Base-by-base conservation (phyloP, 371 early-diverging fungal species). In the Apophysomyces elegans region DNA sequence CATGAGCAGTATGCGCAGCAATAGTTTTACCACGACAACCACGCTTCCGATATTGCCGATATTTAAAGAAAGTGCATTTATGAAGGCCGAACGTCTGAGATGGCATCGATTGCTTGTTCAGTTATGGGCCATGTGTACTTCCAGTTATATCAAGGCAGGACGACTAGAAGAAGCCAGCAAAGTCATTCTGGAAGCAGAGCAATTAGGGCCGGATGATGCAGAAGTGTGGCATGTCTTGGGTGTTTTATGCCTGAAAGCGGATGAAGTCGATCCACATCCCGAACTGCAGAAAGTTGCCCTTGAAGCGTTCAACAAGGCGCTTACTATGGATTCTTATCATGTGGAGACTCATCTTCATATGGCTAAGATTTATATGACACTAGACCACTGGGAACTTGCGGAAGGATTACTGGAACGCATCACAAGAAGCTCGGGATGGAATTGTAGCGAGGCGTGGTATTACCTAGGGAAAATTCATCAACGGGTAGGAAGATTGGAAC, bases 141-240 rank as follows among this genome's bases (percentile, higher is more conserved):
- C 80, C 5, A 80, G 85, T 1, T 91, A 86, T 62, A 79, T 87
- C 43, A 72, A 77, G 21, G 79, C 87, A 8, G 83, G 80, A 16
- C 77, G 79, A 16, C 68, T 84, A 37, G 88, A 87, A 3, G 91
- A 90, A 62, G 88, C 89, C 0, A 68, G 73, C 46, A 80, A 84
- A 38, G 89, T 90, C 0, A 69, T 87, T n/a, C 70, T 86, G 45
- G 90, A 88, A 64, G 91, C 90, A 0, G 87, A 90, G 56, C 70
- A 81, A 7, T 64, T 80, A 14, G 80, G 81, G 37, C 59, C 80
- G 39, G 77, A 83, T 8, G 87, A 87, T 69, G 72, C 76, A 0
- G 56, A 60, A 37, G 83, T 87, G 1, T 90, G 88, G 88, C 77
- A 80, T 59, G 84, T 85, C 66, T 62, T 86, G 3, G 89, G 87